phyloP scores from a whole-genome alignment of 208 protist genomes.

The Leishmania tarentolae region DNA sequence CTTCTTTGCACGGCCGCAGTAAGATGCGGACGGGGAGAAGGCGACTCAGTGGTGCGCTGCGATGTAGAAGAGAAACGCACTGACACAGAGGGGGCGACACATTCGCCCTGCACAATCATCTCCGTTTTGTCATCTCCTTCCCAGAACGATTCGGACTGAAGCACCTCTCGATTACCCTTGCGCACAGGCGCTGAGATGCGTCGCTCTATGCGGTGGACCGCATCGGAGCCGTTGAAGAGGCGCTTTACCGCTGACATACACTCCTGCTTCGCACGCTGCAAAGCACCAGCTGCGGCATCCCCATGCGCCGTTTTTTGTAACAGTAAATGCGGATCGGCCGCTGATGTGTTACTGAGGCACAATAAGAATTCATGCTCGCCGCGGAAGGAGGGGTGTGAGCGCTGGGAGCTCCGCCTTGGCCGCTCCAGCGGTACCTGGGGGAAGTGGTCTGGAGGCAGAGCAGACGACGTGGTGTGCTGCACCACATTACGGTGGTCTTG shows the following conservation, averaged over 20 bases:
- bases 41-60: background rate
- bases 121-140: background rate
- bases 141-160: slow-evolving; percentile 15
- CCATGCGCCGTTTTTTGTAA: background rate
- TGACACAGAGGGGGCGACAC: background rate
- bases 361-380: background rate
- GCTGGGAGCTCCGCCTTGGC: slow-evolving; percentile 17
- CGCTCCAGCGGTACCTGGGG: slow-evolving; percentile 10
- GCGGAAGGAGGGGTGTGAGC: background rate
- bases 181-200: background rate
- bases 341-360: background rate
- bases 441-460: background rate
- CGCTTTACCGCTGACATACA: background rate
- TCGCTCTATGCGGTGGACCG: background rate
- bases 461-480: background rate
- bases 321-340: background rate
- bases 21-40: slow-evolving; percentile 4
- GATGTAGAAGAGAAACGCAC: background rate
- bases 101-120: background rate
- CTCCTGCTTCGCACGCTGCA: background rate
- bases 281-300: background rate
- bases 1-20: background rate
- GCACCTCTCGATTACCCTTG: background rate
- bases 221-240: background rate
- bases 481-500: too few species aligned